phyloP scores from a whole-genome alignment of 805 yeast species.

The Kuraishia ogatae region DNA sequence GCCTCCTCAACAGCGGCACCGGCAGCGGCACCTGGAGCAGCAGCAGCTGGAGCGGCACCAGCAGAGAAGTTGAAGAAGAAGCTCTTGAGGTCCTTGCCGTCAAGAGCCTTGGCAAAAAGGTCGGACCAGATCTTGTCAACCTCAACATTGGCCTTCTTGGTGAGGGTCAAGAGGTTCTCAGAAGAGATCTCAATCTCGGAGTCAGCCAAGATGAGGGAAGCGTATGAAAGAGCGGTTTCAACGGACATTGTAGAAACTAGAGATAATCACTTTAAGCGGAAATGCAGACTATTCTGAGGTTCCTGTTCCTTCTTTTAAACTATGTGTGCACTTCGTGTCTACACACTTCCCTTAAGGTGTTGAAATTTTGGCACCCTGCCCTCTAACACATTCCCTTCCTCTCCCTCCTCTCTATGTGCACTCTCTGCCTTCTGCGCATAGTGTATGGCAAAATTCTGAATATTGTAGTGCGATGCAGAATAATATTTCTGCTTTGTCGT shows the following conservation, averaged over 20 bases:
- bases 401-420: background rate
- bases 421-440: background rate
- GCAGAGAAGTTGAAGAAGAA: conserved; percentile 51
- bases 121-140: conserved; percentile 78
- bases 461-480: background rate
- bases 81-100: conserved; percentile 66
- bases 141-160: conserved; percentile 70
- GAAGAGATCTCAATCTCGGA: conserved; percentile 89
- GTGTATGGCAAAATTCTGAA: background rate
- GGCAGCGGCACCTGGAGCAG: conserved; percentile 37
- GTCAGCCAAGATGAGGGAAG: conserved; percentile 96
- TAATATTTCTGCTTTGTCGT: background rate
- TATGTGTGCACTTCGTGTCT: background rate
- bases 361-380: background rate
- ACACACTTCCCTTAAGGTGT: background rate
- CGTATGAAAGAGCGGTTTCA: conserved; percentile 93
- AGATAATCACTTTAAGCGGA: conserved; percentile 36
- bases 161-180: conserved; percentile 67
- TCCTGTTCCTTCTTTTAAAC: background rate
- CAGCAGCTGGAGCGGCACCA: conserved; percentile 42
- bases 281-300: conserved; percentile 28
- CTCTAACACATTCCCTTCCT: background rate
- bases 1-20: conserved; percentile 37
- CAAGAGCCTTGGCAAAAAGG: conserved; percentile 75
- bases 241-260: conserved; percentile 50